Conservation (phyloP, 2,329 filamentous ascomycete species). For the Zopfia rhizophila region DNA sequence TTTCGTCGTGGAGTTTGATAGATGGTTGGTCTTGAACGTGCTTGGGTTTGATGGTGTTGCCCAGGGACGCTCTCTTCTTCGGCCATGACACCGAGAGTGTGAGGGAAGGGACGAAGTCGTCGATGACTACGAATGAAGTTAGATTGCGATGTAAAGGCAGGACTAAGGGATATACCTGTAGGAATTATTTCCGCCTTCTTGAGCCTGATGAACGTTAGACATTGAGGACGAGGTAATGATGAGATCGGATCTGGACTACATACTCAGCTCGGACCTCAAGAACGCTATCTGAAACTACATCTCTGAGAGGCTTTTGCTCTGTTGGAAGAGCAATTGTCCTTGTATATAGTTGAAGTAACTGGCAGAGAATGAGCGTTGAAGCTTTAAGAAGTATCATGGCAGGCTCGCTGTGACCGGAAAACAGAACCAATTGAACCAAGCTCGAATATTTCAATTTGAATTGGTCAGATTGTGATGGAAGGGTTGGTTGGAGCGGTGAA, state of each 20-base stretch:
- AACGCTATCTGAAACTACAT: slow-evolving; percentile 26
- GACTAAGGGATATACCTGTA: slow-evolving; percentile 37
- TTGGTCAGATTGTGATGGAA: no score
- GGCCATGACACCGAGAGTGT: slow-evolving; percentile 62
- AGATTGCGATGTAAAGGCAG: slow-evolving; percentile 12
- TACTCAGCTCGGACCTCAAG: slow-evolving; percentile 42
- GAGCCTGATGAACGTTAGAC: slow-evolving; percentile 35
- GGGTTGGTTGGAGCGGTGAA: slow-evolving; percentile 3
- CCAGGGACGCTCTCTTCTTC: slow-evolving; percentile 59
- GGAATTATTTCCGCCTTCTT: slow-evolving; percentile 53
- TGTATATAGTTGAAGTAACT: slow-evolving; percentile 28
- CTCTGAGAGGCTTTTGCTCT: slow-evolving; percentile 39
- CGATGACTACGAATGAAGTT: slow-evolving; percentile 61
- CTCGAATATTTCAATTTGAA: no score
- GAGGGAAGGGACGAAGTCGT: slow-evolving; percentile 67
- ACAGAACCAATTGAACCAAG: no score
- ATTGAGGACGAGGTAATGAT: not conserved
- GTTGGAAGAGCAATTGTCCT: slow-evolving; percentile 33
- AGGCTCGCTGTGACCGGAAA: no score
- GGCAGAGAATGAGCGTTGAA: slow-evolving; percentile 20
- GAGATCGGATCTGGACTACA: slow-evolving; percentile 4
- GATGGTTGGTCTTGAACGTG: slow-evolving; percentile 55
- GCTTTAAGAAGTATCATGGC: slow-evolving; percentile 29
- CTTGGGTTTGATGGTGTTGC: slow-evolving; percentile 60
- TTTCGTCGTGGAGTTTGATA: slow-evolving; percentile 51